A percentile compares a stretch with the other conserved stretches of the same genome.
phyloP scores from a whole-genome alignment of 1,284 basidiomycete species.

The Polyporus tsugae region DNA sequence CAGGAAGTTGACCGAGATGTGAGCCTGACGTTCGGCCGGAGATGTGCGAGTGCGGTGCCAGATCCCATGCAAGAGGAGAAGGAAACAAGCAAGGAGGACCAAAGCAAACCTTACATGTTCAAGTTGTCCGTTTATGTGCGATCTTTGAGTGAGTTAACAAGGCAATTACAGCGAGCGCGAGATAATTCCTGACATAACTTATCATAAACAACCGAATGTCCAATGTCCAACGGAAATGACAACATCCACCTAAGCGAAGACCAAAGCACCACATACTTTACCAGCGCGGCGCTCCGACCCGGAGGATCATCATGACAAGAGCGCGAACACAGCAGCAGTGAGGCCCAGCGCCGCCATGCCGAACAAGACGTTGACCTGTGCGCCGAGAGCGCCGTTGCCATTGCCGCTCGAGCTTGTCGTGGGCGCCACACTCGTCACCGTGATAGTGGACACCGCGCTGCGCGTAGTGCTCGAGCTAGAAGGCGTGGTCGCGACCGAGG shows the following conservation, averaged over 20 bases:
- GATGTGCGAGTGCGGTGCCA: too few species aligned
- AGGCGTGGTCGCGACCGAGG: not conserved
- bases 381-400: conserved; percentile 9
- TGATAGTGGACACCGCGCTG: not conserved
- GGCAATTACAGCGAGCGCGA: not conserved
- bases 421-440: not conserved
- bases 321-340: conserved; percentile 6
- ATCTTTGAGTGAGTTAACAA: not conserved
- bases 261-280: not conserved
- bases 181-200: not conserved
- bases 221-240: not conserved
- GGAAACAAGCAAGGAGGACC: too few species aligned
- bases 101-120: too few species aligned
- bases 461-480: not conserved
- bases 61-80: too few species aligned
- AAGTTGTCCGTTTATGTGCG: too few species aligned
- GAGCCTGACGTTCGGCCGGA: too few species aligned
- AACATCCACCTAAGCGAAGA: not conserved
- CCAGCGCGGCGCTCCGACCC: not conserved
- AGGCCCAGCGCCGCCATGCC: conserved; percentile 8
- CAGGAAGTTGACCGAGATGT: too few species aligned
- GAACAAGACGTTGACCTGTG: not conserved
- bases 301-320: conserved; percentile 2
- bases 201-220: conserved; percentile 2
- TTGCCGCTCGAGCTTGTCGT: not conserved